Percentiles rank a stretch among this genome's conserved stretches.
phyloP scores from a whole-genome alignment of 1,284 basidiomycete species.

The Sanghuangporus sanghuang region DNA sequence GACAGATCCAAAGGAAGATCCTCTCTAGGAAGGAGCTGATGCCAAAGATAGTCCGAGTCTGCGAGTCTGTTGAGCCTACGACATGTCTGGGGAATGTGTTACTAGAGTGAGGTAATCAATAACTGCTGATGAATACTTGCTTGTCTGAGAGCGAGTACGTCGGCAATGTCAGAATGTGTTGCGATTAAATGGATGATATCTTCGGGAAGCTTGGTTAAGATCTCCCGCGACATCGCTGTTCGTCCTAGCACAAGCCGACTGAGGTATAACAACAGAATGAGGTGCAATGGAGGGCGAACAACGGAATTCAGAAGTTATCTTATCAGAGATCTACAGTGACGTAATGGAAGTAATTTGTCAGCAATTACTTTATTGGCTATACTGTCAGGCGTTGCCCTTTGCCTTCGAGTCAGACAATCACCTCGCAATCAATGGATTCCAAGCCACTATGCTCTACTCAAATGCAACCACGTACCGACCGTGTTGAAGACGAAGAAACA shows the following conservation, averaged over 20 bases:
- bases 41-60: slow-evolving; percentile 19
- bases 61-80: slow-evolving; percentile 9
- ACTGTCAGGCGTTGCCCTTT: neutral
- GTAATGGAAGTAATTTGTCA: slow-evolving; percentile 1
- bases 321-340: neutral
- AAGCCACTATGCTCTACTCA: neutral
- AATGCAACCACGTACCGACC: slow-evolving; percentile 11
- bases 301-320: neutral
- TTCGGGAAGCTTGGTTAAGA: slow-evolving; percentile 14
- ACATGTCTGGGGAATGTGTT: slow-evolving; percentile 12
- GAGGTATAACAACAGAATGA: neutral
- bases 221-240: neutral
- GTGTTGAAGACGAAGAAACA: slow-evolving; percentile 16
- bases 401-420: neutral
- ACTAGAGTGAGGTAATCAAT: neutral
- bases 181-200: slow-evolving; percentile 13
- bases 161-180: slow-evolving; percentile 4
- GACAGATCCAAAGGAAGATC: slow-evolving; percentile 13
- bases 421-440: slow-evolving; percentile 6
- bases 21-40: slow-evolving; percentile 13
- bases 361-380: neutral
- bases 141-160: slow-evolving; percentile 17
- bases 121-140: neutral
- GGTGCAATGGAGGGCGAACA: neutral
- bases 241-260: neutral